Percentiles rank a stretch among this genome's conserved stretches.
These are phyloP conservation scores for Clonostachys byssicola DNA, from an alignment of 2,329 filamentous ascomycete species.

Conservation along the genomic window DNA sequence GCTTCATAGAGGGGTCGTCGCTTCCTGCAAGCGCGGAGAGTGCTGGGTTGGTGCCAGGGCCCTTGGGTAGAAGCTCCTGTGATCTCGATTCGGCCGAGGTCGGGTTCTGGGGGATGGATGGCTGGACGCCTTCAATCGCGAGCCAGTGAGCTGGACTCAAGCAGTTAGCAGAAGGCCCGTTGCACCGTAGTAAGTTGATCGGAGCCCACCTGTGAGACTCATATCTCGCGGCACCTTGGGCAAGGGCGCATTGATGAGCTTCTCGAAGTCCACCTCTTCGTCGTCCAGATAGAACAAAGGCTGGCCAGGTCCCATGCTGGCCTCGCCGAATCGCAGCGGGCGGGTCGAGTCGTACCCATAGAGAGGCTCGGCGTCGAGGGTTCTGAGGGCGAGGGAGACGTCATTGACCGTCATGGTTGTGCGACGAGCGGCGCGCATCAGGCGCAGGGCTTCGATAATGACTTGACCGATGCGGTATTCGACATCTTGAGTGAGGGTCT, in stretches of 20 bases:
- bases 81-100: constrained; percentile 78
- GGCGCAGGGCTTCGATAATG: constrained; percentile 88
- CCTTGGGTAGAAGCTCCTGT: constrained; percentile 85
- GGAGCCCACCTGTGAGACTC: constrained; percentile 72
- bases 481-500: constrained; percentile 86
- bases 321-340: constrained; percentile 87
- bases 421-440: constrained; percentile 88
- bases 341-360: constrained; percentile 95
- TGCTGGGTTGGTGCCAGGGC: constrained; percentile 80
- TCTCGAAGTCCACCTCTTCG: constrained; percentile 98
- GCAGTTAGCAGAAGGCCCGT: constrained; percentile 6
- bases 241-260: constrained; percentile 92
- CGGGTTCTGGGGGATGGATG: constrained; percentile 93
- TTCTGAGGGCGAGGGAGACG: constrained; percentile 77
- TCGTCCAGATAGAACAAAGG: constrained; percentile 97
- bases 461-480: constrained; percentile 94
- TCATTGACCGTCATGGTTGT: constrained; percentile 88
- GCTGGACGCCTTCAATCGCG: constrained; percentile 94
- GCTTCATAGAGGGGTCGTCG: constrained; percentile 73
- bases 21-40: constrained; percentile 77
- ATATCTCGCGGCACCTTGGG: constrained; percentile 93
- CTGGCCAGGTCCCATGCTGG: constrained; percentile 87
- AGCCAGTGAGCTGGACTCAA: constrained; percentile 78
- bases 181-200: not conserved
- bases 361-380: constrained; percentile 88